A percentile compares a stretch with the other conserved stretches of the same genome.
Evolutionary conservation across 805 yeast species (phyloP).

Genomic region (Lipomyces yamadae): DNA sequence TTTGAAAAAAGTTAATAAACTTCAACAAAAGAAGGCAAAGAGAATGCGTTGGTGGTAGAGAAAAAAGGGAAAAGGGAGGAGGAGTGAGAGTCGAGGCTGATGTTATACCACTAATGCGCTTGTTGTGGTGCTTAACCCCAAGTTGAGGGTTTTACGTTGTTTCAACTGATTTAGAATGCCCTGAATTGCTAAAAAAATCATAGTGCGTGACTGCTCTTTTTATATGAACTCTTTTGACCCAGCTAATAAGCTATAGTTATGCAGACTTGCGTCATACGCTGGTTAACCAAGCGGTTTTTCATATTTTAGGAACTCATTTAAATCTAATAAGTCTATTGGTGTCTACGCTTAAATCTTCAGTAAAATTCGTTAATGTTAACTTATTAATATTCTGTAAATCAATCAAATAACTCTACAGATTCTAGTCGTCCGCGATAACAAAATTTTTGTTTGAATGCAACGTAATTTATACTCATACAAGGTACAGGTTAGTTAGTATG

Average conservation of each 20-base stretch:
- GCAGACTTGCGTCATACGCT: background rate
- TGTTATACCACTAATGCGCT: background rate
- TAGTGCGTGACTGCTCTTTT: background rate
- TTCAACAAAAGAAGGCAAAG: constrained; percentile 18
- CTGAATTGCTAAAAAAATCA: background rate
- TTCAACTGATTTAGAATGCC: background rate
- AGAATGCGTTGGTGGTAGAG: constrained; percentile 23
- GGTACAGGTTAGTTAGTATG: background rate
- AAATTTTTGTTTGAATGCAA: background rate
- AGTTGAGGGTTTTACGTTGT: constrained; percentile 13
- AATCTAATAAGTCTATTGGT: no score
- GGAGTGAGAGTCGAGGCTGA: constrained; percentile 15
- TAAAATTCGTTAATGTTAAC: no score
- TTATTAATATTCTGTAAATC: background rate
- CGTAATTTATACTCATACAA: background rate
- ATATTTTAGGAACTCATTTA: no score
- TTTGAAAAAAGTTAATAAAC: constrained; percentile 15
- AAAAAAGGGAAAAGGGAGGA: constrained; percentile 15
- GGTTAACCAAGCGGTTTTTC: no score
- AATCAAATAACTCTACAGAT: background rate
- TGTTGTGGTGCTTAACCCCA: constrained; percentile 6
- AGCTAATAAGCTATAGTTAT: background rate
- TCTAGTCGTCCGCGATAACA: background rate
- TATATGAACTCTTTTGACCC: background rate
- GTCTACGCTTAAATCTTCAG: no score